Base-by-base conservation (phyloP, 371 early-diverging fungal genomes). In the Zancudomyces culisetae region DNA sequence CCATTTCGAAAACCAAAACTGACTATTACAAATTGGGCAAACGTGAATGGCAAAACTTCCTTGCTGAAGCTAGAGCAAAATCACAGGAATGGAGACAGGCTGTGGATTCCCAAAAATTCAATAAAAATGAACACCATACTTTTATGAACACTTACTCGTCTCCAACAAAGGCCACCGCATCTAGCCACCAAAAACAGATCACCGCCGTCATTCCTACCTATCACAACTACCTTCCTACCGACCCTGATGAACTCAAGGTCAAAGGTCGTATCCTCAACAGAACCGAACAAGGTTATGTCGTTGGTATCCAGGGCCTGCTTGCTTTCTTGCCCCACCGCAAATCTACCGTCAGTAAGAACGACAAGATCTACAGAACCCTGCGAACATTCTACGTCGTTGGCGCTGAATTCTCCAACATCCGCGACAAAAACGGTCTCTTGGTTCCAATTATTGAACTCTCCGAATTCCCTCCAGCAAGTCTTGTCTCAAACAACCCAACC, bases 301-400 rank as follows among this genome's bases (percentile, higher is more conserved):
- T 82, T 8, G 85, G 80, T 28, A 63, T 83, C 45, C 75, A 70
- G 22, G 85, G 85, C 50, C 63, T 81, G 13, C 68, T 81, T 18
- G 83, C 78, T n/a, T 55, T 60, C 21, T 56, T 85, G 43, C 75
- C 75, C 4, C 51, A 58, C 19, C 49, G 52, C 24, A 52, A 55
- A 27, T n/a, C n/a, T n/a, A 45, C 62, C 23, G 55, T 70, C 15
- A 21, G 59, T n/a, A 66, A 55, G 62, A 64, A 46, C 54, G 69
- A 51, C 35, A 55, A 51, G 60, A 64, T 55, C 45, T 59, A 45
- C 59, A 64, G 56, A 43, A 65, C 59, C 45, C 60, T 81, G 47
- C 76, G 75, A 50, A 66, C 67, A 1, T 82, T 79, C 70, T 81
- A 78, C 50, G 78, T 83, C 15, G 61, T 70, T 47, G 66, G 62